phyloP scores from a whole-genome alignment of 2,329 filamentous ascomycete species.

The Pseudodiploospora longispora region DNA sequence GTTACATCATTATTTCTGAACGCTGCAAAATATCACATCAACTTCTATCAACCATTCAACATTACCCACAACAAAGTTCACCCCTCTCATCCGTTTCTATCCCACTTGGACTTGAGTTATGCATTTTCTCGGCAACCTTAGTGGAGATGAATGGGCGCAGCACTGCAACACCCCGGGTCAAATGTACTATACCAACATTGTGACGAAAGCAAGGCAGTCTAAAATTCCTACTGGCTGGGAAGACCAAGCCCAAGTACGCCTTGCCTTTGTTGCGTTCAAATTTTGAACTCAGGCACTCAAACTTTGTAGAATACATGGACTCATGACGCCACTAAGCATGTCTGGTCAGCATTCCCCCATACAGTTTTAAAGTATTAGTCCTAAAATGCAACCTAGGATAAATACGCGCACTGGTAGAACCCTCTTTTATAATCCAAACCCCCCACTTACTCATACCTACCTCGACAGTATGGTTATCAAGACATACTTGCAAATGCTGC shows the following conservation, averaged over 20 bases:
- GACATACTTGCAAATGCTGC: background rate
- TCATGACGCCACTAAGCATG: background rate
- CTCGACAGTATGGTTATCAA: background rate
- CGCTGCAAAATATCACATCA: too few species aligned
- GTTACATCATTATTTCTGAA: too few species aligned
- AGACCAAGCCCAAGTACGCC: background rate
- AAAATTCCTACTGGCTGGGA: slow-evolving; percentile 1
- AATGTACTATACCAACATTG: background rate
- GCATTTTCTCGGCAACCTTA: background rate
- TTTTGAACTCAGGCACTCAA: background rate
- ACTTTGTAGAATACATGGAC: background rate
- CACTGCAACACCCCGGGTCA: background rate
- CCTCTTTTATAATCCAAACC: background rate
- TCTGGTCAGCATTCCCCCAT: background rate
- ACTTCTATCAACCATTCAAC: too few species aligned
- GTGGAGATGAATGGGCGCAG: slow-evolving; percentile 1
- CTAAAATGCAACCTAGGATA: background rate
- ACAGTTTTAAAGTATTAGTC: background rate
- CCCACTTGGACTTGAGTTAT: background rate
- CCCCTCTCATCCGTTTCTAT: too few species aligned
- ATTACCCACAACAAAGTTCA: too few species aligned
- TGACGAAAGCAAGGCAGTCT: background rate
- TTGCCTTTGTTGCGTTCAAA: background rate
- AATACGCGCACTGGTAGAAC: background rate
- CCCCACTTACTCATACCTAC: background rate